These are phyloP conservation scores for Boletus rubescentipes DNA, from an alignment of 768 basidiomycete species.

Conservation along the genomic window DNA sequence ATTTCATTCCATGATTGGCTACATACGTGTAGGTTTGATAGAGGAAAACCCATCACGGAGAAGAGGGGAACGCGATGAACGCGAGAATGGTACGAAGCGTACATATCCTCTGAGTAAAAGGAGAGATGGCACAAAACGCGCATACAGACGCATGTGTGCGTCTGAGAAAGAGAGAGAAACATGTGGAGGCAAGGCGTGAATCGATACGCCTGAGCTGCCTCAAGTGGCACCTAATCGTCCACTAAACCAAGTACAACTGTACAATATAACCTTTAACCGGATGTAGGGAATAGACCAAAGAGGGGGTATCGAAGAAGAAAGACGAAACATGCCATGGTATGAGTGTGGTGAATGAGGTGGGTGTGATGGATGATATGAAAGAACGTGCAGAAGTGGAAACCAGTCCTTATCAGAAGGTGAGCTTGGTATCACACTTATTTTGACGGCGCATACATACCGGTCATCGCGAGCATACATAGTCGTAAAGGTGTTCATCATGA, in stretches of 20 bases:
- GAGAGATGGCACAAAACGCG: too few relatives aligned
- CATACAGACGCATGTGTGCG: too few relatives aligned
- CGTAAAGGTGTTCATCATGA: slow-evolving; percentile 8
- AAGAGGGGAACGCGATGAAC: too few relatives aligned
- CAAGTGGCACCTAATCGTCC: too few relatives aligned
- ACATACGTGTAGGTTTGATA: too few relatives aligned
- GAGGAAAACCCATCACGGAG: too few relatives aligned
- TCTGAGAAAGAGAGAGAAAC: too few relatives aligned
- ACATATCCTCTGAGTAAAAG: too few relatives aligned
- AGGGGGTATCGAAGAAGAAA: slow-evolving; percentile 10
- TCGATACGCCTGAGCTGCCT: too few relatives aligned
- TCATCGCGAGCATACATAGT: slow-evolving; percentile 14
- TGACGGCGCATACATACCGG: slow-evolving; percentile 16
- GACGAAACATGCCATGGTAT: slow-evolving; percentile 16
- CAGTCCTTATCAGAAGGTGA: slow-evolving; percentile 21
- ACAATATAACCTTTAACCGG: slow-evolving; percentile 4
- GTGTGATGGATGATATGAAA: slow-evolving; percentile 10
- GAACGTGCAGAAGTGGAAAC: slow-evolving; percentile 20
- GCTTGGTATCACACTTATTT: neutral
- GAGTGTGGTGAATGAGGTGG: slow-evolving; percentile 10
- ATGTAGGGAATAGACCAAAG: slow-evolving; percentile 7
- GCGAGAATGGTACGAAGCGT: too few relatives aligned
- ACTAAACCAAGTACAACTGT: neutral
- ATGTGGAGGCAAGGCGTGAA: too few relatives aligned
- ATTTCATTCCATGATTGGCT: too few relatives aligned